These are phyloP conservation scores for Penicillium lividum DNA, from an alignment of 495 filamentous ascomycete genomes.

Conservation along the genomic window DNA sequence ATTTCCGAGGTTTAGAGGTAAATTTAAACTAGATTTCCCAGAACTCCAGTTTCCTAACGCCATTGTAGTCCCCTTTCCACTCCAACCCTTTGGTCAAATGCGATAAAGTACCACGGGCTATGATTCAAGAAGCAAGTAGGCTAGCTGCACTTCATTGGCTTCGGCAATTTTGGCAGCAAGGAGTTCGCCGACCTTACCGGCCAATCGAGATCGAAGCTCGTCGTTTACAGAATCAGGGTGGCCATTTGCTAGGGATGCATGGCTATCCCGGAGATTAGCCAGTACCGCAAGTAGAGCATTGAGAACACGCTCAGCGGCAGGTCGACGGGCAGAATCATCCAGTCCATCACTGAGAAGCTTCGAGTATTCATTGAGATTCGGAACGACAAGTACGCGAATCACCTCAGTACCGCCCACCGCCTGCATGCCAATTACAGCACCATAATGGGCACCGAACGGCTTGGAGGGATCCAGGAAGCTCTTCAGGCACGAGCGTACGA, in stretches of 20 bases:
- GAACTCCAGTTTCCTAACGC: slow-evolving; percentile 5
- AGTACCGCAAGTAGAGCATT: slow-evolving; percentile 62
- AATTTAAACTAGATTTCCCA: background rate
- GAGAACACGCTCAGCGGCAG: slow-evolving; percentile 65
- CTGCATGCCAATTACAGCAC: slow-evolving; percentile 75
- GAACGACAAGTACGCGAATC: slow-evolving; percentile 76
- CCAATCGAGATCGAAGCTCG: slow-evolving; percentile 57
- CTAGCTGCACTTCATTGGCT: slow-evolving; percentile 46
- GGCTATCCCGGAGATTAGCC: slow-evolving; percentile 43
- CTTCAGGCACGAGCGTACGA: slow-evolving; percentile 90
- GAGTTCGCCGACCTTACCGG: slow-evolving; percentile 58
- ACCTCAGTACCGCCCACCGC: slow-evolving; percentile 75
- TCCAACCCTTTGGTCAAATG: background rate
- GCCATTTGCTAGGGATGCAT: slow-evolving; percentile 43
- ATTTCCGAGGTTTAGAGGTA: background rate
- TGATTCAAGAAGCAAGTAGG: slow-evolving; percentile 36
- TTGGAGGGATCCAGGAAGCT: slow-evolving; percentile 82
- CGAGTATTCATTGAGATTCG: slow-evolving; percentile 78
- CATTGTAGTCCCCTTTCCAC: background rate
- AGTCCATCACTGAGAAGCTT: slow-evolving; percentile 67
- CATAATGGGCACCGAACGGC: slow-evolving; percentile 79
- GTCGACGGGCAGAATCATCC: slow-evolving; percentile 49
- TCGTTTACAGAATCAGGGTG: slow-evolving; percentile 46
- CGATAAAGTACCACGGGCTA: background rate
- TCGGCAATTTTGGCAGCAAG: slow-evolving; percentile 54